These are phyloP conservation scores for Clitocybe nebularis DNA, from an alignment of 1,284 basidiomycete genomes.

Conservation along the genomic window DNA sequence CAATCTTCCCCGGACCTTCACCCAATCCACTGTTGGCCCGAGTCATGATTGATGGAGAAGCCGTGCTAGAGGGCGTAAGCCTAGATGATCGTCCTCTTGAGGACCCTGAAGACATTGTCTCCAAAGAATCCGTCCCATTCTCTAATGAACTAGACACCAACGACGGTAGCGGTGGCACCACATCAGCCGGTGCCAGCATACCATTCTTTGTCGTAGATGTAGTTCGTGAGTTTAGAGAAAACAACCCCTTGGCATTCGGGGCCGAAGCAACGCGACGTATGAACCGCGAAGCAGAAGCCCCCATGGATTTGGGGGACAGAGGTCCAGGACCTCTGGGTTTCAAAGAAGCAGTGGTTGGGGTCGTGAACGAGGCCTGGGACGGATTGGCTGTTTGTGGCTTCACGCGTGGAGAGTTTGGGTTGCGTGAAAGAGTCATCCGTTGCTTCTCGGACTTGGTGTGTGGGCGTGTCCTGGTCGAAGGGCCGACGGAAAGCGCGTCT, in stretches of 20 bases:
- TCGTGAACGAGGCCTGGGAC: conserved; percentile 32
- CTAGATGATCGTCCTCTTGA: conserved; percentile 47
- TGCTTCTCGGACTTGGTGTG: conserved; percentile 61
- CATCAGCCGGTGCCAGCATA: conserved; percentile 65
- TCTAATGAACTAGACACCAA: conserved; percentile 47
- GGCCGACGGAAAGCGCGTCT: conserved; percentile 30
- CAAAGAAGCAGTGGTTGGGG: conserved; percentile 34
- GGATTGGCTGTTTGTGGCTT: conserved; percentile 33
- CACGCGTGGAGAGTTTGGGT: conserved; percentile 25
- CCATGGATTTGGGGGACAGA: conserved; percentile 60
- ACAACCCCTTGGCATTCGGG: conserved; percentile 92
- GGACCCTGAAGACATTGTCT: conserved; percentile 70
- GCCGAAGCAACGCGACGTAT: conserved; percentile 94
- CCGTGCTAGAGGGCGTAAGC: conserved; percentile 22
- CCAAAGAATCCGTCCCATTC: conserved; percentile 62
- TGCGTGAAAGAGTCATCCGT: conserved; percentile 28
- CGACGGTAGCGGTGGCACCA: conserved; percentile 46
- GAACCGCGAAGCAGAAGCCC: conserved; percentile 76
- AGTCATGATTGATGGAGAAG: conserved; percentile 33
- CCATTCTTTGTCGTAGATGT: conserved; percentile 66
- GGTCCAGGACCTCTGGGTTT: conserved; percentile 32
- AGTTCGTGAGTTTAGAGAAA: conserved; percentile 54
- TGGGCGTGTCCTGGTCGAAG: conserved; percentile 33
- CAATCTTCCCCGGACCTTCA: conserved; percentile 57
- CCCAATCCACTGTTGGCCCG: conserved; percentile 39